phyloP scores from a whole-genome alignment of 352 stramenopile genomes.

The Pythium utonaiense region DNA sequence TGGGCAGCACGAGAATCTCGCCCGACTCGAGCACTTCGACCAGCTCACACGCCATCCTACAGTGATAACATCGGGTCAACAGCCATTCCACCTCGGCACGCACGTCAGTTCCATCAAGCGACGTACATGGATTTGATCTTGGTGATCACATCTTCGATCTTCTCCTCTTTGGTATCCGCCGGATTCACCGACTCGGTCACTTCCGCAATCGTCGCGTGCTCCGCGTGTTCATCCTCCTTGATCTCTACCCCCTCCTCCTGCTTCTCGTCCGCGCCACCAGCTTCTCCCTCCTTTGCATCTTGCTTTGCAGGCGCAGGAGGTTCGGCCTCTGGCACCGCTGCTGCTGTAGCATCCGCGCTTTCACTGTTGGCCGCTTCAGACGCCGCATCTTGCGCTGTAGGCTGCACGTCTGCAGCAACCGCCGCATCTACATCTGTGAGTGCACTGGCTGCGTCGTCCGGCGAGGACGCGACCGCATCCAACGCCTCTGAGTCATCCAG shows the following conservation, averaged over 20 bases:
- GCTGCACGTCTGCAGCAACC: neutral
- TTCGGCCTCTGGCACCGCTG: neutral
- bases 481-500: constrained; percentile 3
- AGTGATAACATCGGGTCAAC: neutral
- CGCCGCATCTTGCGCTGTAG: neutral
- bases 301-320: neutral
- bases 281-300: neutral
- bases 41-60: constrained; percentile 50
- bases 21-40: constrained; percentile 63
- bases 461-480: neutral
- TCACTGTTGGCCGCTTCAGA: neutral
- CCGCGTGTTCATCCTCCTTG: constrained; percentile 17
- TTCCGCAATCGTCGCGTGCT: constrained; percentile 50
- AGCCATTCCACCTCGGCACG: no score
- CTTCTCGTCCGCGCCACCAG: neutral
- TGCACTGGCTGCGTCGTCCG: neutral
- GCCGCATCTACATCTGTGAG: neutral
- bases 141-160: constrained; percentile 53
- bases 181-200: constrained; percentile 27
- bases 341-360: neutral
- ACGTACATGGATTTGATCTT: constrained; percentile 60
- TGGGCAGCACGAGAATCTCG: constrained; percentile 71
- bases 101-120: neutral
- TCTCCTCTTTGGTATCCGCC: constrained; percentile 46
- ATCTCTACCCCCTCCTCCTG: neutral